Base-by-base conservation (phyloP, 306 rosid genomes). In the Castanopsis chinensis region DNA sequence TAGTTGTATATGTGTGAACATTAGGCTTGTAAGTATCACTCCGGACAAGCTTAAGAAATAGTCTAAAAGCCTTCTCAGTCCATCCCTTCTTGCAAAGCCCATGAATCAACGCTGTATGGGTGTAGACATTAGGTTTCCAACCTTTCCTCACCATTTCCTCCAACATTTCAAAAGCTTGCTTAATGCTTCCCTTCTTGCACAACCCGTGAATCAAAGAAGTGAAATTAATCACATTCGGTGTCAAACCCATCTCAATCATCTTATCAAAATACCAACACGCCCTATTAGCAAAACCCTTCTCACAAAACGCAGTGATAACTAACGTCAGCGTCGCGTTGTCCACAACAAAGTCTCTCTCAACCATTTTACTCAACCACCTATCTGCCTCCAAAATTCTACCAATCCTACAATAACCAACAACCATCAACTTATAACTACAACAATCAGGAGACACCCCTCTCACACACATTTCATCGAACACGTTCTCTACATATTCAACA, bases 21-120 rank as follows among this genome's bases (percentile, higher is more conserved):
- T 90, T 93, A 13, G 94, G 98, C 85, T 91, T 91, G 81, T 90
- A 84, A 80, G 72, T 84, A 27, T 93, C 92, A 8, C 98, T 95
- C 77, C 97, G 87, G 18, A 95, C 98, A 81, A 95, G 99, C 85
- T 95, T 95, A 75, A 93, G 91, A 85, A 95, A 93, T 77, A 93
- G 64, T 60, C 99, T 87, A 71, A 95, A 95, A 6, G 98, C 99
- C 87, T 81, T 93, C 78, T 95, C 99, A 9, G 97, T 88, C 99
- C 99, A 95, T 20, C 99, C 99, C 83, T 95, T 95, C 93, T 91
- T 93, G 82, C 98, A 95, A 23, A 95, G 90, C 57, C 98, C 98
- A 76, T 90, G 86, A 67, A 93, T 95, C 75, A 92, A 81, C 15
- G 85, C 78, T 0, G 97, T 91, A 76, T 93, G 99, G 3, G 96